Evolutionary conservation across 2,329 filamentous ascomycete species (phyloP), one percentile per base, ranked within the genome.

Genomic region (Talaromyces sp.): DNA sequence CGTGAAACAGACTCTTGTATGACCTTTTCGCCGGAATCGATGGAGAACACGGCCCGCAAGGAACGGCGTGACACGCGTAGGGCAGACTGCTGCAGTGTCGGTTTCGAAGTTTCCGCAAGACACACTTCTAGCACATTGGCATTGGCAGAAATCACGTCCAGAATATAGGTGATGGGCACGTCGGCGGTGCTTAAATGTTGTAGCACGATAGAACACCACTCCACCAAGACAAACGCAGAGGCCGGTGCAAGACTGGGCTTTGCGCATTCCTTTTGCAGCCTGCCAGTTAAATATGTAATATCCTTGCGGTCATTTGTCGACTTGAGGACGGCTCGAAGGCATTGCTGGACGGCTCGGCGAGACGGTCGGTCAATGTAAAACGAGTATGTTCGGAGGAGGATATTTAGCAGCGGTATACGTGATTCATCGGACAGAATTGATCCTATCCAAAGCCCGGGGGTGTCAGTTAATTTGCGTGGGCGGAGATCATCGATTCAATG

Each of bases 331-430:
- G 86, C 82, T 64, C 82, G 79, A 60, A 99, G 82, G 72, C 93
- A 96, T 77, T 84, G 82, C 73, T 96, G 90, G 32, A 92, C 91
- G 41, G 91, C 91, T 67, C 87, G 84, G 67, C 95, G 86, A 51
- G 95, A 98, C 65, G 85, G 80, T 68, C 93, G 87, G 77, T 99
- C 95, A 75, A 87, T 80, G 76, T 98, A 99, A 67, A 89, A 86
- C 63, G 90, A 85, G 71, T 97, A 92, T 56, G 93, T 97, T 72
- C 86, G 86, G 78, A 98, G 93, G 32, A 99, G 84, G 35, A 92
- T 80, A 63, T 86, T 83, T 64, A 96, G 78, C 57, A 95, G 74
- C 73, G 75, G 67, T 63, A 70, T 68, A 55, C 69, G 68, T 55
- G 64, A 61, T 66, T 73, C 65, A 46, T 68, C 66, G 31, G 71